Conservation (phyloP, 2,329 filamentous ascomycete genomes). For the Colletotrichum echinochloae region DNA sequence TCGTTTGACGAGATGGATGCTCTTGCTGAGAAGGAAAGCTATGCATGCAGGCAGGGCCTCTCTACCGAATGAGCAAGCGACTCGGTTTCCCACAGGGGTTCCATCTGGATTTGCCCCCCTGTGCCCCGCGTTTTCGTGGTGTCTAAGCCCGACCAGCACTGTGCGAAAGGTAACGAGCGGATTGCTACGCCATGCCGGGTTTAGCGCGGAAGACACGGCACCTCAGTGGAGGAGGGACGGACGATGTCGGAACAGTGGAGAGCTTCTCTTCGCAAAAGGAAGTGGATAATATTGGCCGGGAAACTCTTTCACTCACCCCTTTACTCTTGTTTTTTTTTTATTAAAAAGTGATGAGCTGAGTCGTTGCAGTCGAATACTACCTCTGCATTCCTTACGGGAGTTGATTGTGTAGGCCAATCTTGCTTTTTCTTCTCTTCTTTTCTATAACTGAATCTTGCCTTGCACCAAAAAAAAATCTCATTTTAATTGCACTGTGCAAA, state of each 20-base stretch:
- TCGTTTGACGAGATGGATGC: slow-evolving; percentile 3
- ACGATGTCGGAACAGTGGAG: slow-evolving; percentile 39
- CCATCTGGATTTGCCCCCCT: too few species aligned
- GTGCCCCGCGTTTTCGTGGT: background rate
- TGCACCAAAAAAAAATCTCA: background rate
- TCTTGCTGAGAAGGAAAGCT: slow-evolving; percentile 11
- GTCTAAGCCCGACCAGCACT: background rate
- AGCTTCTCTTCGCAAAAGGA: slow-evolving; percentile 22
- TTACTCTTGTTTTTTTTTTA: background rate
- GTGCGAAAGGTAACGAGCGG: background rate
- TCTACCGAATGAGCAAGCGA: background rate
- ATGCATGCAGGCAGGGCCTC: slow-evolving; percentile 4
- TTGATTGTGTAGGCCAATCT: background rate
- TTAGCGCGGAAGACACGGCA: slow-evolving; percentile 21
- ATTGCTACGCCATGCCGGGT: background rate
- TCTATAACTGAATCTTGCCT: background rate
- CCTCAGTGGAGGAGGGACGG: slow-evolving; percentile 26
- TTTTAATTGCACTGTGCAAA: background rate
- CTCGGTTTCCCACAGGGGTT: slow-evolving; percentile 25
- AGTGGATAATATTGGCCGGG: slow-evolving; percentile 30
- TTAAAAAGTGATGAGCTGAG: background rate
- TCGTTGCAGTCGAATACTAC: background rate
- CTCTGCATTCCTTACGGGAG: background rate
- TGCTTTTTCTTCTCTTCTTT: background rate
- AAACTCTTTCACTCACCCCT: slow-evolving; percentile 15